phyloP scores from a whole-genome alignment of 306 rosid species.

The Arachis stenosperma region DNA sequence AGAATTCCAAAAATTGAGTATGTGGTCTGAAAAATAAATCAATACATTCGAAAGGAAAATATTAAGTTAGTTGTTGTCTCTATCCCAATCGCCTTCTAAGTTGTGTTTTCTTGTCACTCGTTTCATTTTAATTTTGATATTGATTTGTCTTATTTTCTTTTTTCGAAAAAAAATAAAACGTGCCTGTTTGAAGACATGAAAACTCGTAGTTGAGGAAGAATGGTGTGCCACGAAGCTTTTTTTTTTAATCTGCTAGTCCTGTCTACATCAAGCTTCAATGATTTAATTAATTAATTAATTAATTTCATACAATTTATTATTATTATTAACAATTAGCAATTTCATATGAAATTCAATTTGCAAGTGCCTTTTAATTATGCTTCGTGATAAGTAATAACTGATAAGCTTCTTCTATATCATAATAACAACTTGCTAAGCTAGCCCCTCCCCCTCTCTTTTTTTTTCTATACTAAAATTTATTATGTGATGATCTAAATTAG shows the following conservation, averaged over 20 bases:
- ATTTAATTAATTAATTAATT: too few relatives aligned
- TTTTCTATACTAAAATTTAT: too few relatives aligned
- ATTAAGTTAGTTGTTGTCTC: background rate
- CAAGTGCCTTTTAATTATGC: background rate
- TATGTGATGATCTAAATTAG: too few relatives aligned
- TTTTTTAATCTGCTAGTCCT: background rate
- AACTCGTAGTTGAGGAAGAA: background rate
- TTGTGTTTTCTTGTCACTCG: background rate
- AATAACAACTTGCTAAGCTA: too few relatives aligned
- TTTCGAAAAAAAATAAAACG: background rate
- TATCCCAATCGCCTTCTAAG: background rate
- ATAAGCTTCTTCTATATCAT: too few relatives aligned
- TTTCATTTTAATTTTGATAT: background rate
- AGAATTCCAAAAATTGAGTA: background rate
- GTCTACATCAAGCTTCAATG: background rate
- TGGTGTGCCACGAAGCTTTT: background rate
- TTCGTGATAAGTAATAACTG: too few relatives aligned
- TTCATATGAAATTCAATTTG: background rate
- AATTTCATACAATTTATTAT: too few relatives aligned
- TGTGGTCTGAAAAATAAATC: background rate
- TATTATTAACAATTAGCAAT: background rate
- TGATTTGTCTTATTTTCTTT: background rate
- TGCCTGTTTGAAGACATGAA: background rate
- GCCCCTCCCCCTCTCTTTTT: too few relatives aligned
- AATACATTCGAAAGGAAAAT: too few relatives aligned